Evolutionary conservation across 257 asterid species (phyloP).

Genomic region (Thymus mandschuricus): DNA sequence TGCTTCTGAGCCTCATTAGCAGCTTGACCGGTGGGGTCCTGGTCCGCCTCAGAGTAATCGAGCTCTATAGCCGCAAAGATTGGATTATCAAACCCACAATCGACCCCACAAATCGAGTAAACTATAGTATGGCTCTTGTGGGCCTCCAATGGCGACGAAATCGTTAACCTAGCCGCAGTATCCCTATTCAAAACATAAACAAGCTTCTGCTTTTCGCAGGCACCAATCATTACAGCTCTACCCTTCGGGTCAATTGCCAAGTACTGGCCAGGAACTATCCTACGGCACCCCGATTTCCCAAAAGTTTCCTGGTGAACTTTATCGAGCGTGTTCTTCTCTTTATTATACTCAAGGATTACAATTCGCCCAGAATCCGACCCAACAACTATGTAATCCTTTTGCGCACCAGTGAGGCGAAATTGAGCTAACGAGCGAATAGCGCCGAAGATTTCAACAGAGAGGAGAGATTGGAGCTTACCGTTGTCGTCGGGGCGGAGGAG

Average conservation of each 20-base stretch:
- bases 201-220: slow-evolving; percentile 97
- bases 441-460: slow-evolving; percentile 91
- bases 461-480: slow-evolving; percentile 87
- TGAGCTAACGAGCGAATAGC: slow-evolving; percentile 95
- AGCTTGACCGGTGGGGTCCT: slow-evolving; percentile 96
- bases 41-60: slow-evolving; percentile 96
- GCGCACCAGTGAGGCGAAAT: slow-evolving; percentile 92
- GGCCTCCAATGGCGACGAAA: slow-evolving; percentile 94
- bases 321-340: slow-evolving; percentile 80
- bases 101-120: slow-evolving; percentile 87
- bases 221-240: slow-evolving; percentile 98
- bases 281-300: slow-evolving; percentile 94
- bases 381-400: slow-evolving; percentile 87
- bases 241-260: slow-evolving; percentile 97
- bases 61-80: slow-evolving; percentile 95
- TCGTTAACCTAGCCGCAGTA: slow-evolving; percentile 93
- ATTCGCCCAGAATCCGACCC: slow-evolving; percentile 98
- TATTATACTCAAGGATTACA: slow-evolving; percentile 83
- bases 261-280: slow-evolving; percentile 97
- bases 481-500: slow-evolving; percentile 95
- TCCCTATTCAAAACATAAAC: slow-evolving; percentile 98
- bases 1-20: slow-evolving; percentile 90
- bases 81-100: slow-evolving; percentile 97
- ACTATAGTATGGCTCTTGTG: slow-evolving; percentile 92
- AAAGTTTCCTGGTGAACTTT: slow-evolving; percentile 94